These are phyloP conservation scores for Emergomyces orientalis DNA, from an alignment of 2,329 filamentous ascomycete genomes.

Conservation along the genomic window DNA sequence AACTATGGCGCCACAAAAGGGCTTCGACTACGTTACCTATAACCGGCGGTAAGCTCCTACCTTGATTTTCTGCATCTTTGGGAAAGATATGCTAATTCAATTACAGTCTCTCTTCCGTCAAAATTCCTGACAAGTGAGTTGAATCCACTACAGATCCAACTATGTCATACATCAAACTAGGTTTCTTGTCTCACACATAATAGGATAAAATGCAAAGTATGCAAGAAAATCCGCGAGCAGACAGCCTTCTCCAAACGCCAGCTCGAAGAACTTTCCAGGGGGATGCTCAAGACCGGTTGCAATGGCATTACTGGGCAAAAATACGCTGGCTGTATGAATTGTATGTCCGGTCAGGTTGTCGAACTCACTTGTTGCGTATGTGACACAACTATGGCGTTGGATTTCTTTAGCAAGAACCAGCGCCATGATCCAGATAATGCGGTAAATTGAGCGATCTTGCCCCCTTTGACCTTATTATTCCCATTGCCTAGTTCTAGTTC, in stretches of 20 bases:
- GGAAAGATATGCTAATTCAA: neutral
- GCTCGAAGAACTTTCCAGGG: constrained; percentile 28
- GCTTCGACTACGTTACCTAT: constrained; percentile 21
- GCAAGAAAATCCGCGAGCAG: constrained; percentile 33
- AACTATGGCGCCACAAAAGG: constrained; percentile 15
- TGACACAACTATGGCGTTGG: constrained; percentile 37
- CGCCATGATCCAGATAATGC: constrained; percentile 38
- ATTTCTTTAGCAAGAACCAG: constrained; percentile 43
- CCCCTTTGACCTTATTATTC: neutral
- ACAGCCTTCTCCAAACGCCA: constrained; percentile 42
- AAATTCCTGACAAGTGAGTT: constrained; percentile 28
- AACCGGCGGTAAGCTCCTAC: constrained; percentile 18
- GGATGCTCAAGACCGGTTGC: constrained; percentile 16
- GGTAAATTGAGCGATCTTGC: constrained; percentile 28
- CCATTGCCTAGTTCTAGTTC: neutral
- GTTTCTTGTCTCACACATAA: neutral
- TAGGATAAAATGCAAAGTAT: constrained; percentile 42
- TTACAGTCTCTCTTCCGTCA: constrained; percentile 21
- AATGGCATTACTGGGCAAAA: constrained; percentile 15
- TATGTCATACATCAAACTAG: neutral
- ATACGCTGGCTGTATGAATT: constrained; percentile 36
- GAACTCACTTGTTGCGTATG: constrained; percentile 45
- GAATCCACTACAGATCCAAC: neutral
- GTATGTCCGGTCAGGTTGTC: constrained; percentile 34
- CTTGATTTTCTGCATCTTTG: neutral